These are phyloP conservation scores for Cyberlindnera amylophila DNA, from an alignment of 805 yeast species.

Conservation along the genomic window DNA sequence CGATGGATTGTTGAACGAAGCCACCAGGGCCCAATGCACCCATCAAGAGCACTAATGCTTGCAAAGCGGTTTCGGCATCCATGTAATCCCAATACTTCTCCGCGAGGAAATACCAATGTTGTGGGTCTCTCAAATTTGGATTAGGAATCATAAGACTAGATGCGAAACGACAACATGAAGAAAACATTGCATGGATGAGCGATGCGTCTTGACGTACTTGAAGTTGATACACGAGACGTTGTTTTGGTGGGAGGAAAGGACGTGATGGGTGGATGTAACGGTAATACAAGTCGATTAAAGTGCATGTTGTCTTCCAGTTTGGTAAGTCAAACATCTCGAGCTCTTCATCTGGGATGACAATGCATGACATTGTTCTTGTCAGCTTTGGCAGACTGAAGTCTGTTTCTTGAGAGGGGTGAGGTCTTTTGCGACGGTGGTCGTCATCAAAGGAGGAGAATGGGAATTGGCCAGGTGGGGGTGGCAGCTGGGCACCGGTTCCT, in stretches of 20 bases:
- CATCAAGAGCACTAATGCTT: slow-evolving; percentile 28
- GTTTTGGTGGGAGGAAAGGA: slow-evolving; percentile 35
- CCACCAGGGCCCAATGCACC: slow-evolving; percentile 31
- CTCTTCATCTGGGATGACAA: slow-evolving; percentile 28
- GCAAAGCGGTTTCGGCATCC: slow-evolving; percentile 27
- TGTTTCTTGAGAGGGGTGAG: slow-evolving; percentile 4
- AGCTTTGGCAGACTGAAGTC: slow-evolving; percentile 13
- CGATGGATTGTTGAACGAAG: slow-evolving; percentile 25
- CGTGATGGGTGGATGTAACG: slow-evolving; percentile 38
- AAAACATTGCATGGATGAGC: slow-evolving; percentile 34
- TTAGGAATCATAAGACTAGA: slow-evolving; percentile 27
- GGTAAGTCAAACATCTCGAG: slow-evolving; percentile 36
- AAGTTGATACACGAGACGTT: slow-evolving; percentile 29
- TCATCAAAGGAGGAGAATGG: slow-evolving; percentile 10
- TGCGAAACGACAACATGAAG: slow-evolving; percentile 31
- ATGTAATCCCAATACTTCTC: slow-evolving; percentile 32
- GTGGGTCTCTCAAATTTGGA: slow-evolving; percentile 29
- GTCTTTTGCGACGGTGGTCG: slow-evolving; percentile 9
- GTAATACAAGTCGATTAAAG: slow-evolving; percentile 37
- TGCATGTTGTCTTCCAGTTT: slow-evolving; percentile 29
- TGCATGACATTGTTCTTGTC: slow-evolving; percentile 9
- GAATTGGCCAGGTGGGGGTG: slow-evolving; percentile 4
- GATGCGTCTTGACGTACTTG: slow-evolving; percentile 31
- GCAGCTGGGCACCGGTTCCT: slow-evolving; percentile 7
- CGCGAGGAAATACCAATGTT: slow-evolving; percentile 36